These are phyloP conservation scores for Amphibolis antarctica DNA, from an alignment of 106 monocot genomes.

Conservation along the genomic window DNA sequence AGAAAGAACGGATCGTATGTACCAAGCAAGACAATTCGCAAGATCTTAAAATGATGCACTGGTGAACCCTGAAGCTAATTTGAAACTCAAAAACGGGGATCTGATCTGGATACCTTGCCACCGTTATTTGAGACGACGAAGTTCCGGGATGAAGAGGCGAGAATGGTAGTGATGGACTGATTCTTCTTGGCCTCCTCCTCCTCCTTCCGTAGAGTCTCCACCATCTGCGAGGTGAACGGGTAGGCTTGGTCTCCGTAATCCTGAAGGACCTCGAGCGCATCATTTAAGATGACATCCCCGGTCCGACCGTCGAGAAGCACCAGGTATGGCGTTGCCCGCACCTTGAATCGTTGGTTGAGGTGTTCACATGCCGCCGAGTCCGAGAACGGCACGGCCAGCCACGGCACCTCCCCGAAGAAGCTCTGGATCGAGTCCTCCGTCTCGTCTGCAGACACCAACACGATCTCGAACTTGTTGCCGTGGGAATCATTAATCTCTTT, in stretches of 20 bases:
- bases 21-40: background rate
- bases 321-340: conserved; percentile 45
- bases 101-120: conserved; percentile 26
- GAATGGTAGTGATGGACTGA: conserved; percentile 44
- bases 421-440: conserved; percentile 39
- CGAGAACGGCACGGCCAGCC: conserved; percentile 75
- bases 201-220: conserved; percentile 32
- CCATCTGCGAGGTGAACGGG: conserved; percentile 44
- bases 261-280: conserved; percentile 25
- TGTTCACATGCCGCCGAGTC: conserved; percentile 25
- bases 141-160: conserved; percentile 33
- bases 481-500: conserved; percentile 24
- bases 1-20: background rate
- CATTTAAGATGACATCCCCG: conserved; percentile 26
- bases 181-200: conserved; percentile 41
- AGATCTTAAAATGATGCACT: background rate
- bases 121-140: conserved; percentile 40
- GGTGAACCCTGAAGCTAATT: background rate
- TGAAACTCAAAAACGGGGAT: background rate
- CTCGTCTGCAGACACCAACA: conserved; percentile 57
- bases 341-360: conserved; percentile 28
- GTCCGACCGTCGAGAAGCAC: conserved; percentile 37
- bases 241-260: conserved; percentile 37
- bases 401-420: conserved; percentile 73
- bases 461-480: conserved; percentile 36